Conservation (phyloP, 2,329 filamentous ascomycete species). For the Xylariales sp. region DNA sequence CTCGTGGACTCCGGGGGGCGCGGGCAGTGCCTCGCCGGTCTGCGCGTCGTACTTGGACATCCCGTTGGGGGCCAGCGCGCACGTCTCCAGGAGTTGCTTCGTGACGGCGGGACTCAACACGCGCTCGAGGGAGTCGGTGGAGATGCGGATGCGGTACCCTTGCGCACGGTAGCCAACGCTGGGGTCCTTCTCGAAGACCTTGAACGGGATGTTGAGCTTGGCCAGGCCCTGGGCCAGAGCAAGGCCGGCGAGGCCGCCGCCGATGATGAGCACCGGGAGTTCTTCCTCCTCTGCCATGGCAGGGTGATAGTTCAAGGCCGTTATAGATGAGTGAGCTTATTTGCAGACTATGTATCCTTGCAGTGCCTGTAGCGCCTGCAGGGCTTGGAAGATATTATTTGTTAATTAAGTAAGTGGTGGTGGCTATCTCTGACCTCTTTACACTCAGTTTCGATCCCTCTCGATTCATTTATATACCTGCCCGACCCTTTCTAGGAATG, state of each 20-base stretch:
- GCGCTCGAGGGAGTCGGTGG: slow-evolving; percentile 13
- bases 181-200: slow-evolving; percentile 29
- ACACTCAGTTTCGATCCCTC: too few relatives aligned
- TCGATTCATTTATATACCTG: too few relatives aligned
- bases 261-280: slow-evolving; percentile 27
- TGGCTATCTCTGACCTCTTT: too few relatives aligned
- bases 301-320: too few relatives aligned
- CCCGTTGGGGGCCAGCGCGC: not conserved
- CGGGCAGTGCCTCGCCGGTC: not conserved
- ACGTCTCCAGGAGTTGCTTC: not conserved
- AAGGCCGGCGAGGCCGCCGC: slow-evolving; percentile 29
- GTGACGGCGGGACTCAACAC: slow-evolving; percentile 8
- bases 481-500: too few relatives aligned
- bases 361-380: too few relatives aligned
- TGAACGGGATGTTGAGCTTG: slow-evolving; percentile 27
- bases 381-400: too few relatives aligned
- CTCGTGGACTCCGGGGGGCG: too few relatives aligned
- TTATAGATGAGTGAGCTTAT: too few relatives aligned
- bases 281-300: too few relatives aligned
- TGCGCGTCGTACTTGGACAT: slow-evolving; percentile 7
- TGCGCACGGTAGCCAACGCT: slow-evolving; percentile 22
- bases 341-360: too few relatives aligned
- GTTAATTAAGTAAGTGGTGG: too few relatives aligned
- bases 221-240: slow-evolving; percentile 29
- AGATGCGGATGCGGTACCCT: slow-evolving; percentile 31